phyloP scores from a whole-genome alignment of 202 grass and related monocot genomes.

The Schoenoplectus triqueter region DNA sequence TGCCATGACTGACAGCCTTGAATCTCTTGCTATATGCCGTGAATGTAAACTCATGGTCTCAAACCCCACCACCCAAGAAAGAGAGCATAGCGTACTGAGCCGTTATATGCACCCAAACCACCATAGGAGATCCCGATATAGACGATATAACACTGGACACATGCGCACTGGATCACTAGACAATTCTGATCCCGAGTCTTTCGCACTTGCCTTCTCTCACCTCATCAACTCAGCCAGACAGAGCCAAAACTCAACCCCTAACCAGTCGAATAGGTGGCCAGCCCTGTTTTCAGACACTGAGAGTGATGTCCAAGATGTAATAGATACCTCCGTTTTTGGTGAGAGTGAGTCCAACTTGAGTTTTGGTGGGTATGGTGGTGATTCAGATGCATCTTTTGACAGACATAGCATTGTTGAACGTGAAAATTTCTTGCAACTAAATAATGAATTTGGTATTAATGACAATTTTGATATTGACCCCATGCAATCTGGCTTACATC shows the following conservation, averaged over 20 bases:
- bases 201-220: slow-evolving; percentile 66
- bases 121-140: slow-evolving; percentile 38
- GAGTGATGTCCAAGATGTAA: slow-evolving; percentile 59
- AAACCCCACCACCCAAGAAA: slow-evolving; percentile 43
- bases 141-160: slow-evolving; percentile 37
- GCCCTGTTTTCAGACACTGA: slow-evolving; percentile 69
- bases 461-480: slow-evolving; percentile 79
- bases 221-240: slow-evolving; percentile 74
- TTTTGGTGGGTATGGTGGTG: slow-evolving; percentile 63
- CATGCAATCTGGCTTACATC: slow-evolving; percentile 61
- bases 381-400: slow-evolving; percentile 81
- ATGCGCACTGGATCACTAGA: slow-evolving; percentile 47
- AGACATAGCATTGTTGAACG: slow-evolving; percentile 45
- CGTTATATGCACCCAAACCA: not conserved
- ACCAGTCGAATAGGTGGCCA: slow-evolving; percentile 53
- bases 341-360: slow-evolving; percentile 78
- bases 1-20: slow-evolving; percentile 65
- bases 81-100: slow-evolving; percentile 15
- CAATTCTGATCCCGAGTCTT: slow-evolving; percentile 58
- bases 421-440: slow-evolving; percentile 58
- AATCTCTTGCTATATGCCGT: slow-evolving; percentile 86
- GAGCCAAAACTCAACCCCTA: slow-evolving; percentile 56
- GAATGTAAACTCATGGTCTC: slow-evolving; percentile 68
- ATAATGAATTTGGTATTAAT: slow-evolving; percentile 52
- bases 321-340: slow-evolving; percentile 56